Conservation (phyloP, 768 basidiomycete species). For the Clavulina sp. region DNA sequence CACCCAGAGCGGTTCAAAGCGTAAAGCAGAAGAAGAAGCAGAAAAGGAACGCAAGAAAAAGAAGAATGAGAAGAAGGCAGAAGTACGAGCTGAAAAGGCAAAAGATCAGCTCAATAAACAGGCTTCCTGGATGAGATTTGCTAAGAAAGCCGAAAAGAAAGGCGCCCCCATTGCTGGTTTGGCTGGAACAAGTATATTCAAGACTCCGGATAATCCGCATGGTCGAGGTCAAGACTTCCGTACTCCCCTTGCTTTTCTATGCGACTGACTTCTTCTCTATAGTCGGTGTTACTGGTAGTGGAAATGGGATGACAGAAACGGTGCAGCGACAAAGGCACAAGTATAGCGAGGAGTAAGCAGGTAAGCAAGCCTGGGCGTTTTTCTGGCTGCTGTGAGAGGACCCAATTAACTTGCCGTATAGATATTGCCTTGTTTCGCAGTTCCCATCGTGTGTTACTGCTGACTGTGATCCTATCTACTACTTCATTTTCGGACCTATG, state of each 20-base stretch:
- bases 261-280: slow-evolving; percentile 11
- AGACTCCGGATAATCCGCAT: slow-evolving; percentile 81
- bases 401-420: no score
- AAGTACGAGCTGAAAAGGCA: slow-evolving; percentile 65
- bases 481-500: no score
- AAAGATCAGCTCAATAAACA: slow-evolving; percentile 77
- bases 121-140: slow-evolving; percentile 84
- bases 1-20: slow-evolving; percentile 26
- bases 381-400: background rate
- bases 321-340: slow-evolving; percentile 57
- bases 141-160: slow-evolving; percentile 88
- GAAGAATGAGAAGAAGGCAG: slow-evolving; percentile 88
- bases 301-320: slow-evolving; percentile 74
- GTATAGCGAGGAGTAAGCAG: slow-evolving; percentile 24
- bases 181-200: slow-evolving; percentile 81
- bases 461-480: no score
- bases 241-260: slow-evolving; percentile 7
- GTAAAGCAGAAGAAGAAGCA: slow-evolving; percentile 75
- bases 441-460: no score
- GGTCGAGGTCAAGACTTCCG: slow-evolving; percentile 44
- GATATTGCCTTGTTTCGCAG: no score
- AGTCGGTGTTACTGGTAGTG: slow-evolving; percentile 88
- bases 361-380: background rate
- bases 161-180: slow-evolving; percentile 81
- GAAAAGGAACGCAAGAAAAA: slow-evolving; percentile 82